Base-by-base conservation (phyloP, 1,284 basidiomycete genomes). In the Porphyrellus sp. region DNA sequence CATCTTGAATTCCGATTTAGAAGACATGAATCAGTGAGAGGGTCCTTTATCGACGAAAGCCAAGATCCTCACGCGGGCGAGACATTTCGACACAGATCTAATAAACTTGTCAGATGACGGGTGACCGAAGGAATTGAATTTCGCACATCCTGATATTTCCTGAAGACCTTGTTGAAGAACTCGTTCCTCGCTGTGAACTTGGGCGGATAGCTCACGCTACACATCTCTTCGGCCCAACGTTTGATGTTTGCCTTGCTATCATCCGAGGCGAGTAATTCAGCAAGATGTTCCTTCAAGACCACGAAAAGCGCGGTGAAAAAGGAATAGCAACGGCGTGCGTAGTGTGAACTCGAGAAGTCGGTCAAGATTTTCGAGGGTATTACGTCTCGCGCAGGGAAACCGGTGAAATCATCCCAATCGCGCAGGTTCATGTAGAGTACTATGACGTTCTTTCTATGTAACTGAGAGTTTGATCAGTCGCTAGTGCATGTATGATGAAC, bases 381-480 rank as follows among this genome's bases (percentile, higher is more conserved):
- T 3, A 0, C 12, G 34, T 62, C 57, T 1, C 49, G 52, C 0
- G 2, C 1, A 13, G 57, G 62, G 20, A 63, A 62, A 5, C 46
- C 23, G 30, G 37, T 21, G 1, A 30, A 8, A 4, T 4, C 15
- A n/a, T 52, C 56, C 0, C 7, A 7, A 3, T 42, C 39, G 3
- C 57, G 41, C 12, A 64, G 8, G 39, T 64, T 62, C 49, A 62
- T 60, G 39, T 64, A 64, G 3, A 64, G 37, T 0, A 64, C 57
- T 8, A 55, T 21, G 5, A 62, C 47, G 1, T 28, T 34, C 16
- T 53, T 53, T 39, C 38, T 57, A 3, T 3, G 4, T 28, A 53
- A 20, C 35, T 44, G 50, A 52, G 20, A 20, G 13, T 30, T 16
- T n/a, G 34, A 25, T 37, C 20, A 50, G 27, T 18, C 11, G 25